phyloP scores from a whole-genome alignment of 495 filamentous ascomycete species.

The Astrocystis sublimbata region DNA sequence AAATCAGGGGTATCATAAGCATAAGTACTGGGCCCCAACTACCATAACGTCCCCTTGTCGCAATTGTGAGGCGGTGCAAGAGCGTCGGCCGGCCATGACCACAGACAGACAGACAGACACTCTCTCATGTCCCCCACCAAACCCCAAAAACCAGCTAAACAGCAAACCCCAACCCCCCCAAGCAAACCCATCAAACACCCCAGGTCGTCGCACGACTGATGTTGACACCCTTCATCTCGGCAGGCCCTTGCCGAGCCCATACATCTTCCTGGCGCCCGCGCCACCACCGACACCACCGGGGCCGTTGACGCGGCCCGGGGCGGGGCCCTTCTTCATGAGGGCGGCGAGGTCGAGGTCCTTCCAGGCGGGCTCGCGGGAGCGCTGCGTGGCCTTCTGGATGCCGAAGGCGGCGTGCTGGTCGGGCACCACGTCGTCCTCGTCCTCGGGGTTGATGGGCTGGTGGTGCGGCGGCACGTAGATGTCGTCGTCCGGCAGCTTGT shows the following conservation, averaged over 20 bases:
- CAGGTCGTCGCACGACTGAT: not conserved
- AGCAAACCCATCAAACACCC: not conserved
- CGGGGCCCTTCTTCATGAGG: conserved; percentile 63
- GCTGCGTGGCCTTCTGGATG: conserved; percentile 82
- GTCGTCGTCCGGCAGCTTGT: conserved; percentile 68
- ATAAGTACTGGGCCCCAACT: not conserved
- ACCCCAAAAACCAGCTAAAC: not conserved
- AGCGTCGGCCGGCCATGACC: not conserved
- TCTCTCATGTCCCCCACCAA: not conserved
- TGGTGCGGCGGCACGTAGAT: conserved; percentile 88
- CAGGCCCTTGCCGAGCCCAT: conserved; percentile 47
- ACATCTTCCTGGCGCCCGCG: conserved; percentile 18
- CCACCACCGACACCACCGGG: conserved; percentile 11
- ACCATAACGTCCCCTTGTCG: not conserved
- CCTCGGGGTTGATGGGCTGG: conserved; percentile 93
- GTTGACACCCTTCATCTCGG: conserved; percentile 46
- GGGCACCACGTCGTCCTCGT: conserved; percentile 96
- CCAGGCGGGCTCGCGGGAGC: conserved; percentile 72
- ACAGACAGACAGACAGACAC: too few species aligned
- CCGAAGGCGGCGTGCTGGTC: conserved; percentile 98
- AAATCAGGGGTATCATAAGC: not conserved
- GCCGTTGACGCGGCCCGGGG: conserved; percentile 17
- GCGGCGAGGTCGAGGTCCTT: conserved; percentile 78
- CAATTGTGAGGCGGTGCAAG: not conserved
- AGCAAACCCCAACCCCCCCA: not conserved